phyloP scores from a whole-genome alignment of 495 filamentous ascomycete genomes.

The Neurospora hispaniola region DNA sequence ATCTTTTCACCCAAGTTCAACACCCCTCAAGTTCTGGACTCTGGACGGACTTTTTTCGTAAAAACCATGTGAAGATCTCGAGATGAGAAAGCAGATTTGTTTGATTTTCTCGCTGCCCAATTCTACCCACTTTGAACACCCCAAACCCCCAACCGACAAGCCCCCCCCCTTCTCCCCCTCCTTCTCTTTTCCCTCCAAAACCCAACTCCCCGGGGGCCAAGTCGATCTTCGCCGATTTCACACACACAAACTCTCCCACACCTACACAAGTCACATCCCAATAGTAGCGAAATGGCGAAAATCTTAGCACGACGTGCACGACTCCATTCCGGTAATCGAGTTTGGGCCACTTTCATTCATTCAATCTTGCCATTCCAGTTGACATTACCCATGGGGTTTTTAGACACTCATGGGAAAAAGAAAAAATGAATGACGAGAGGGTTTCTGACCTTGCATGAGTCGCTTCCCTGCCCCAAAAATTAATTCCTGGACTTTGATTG shows the following conservation, averaged over 20 bases:
- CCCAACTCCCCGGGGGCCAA: neutral
- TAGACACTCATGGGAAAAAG: neutral
- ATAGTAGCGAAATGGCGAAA: neutral
- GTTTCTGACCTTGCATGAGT: neutral
- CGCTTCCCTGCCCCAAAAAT: neutral
- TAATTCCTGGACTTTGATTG: neutral
- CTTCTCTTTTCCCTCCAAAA: neutral
- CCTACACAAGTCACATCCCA: neutral
- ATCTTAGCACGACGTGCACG: neutral
- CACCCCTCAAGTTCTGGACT: neutral
- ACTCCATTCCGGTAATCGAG: neutral
- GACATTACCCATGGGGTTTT: neutral
- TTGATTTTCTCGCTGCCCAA: neutral
- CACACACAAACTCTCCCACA: neutral
- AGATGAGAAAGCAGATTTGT: neutral
- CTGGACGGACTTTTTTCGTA: neutral
- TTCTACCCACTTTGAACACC: neutral
- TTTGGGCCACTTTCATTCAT: neutral
- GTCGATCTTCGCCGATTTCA: neutral
- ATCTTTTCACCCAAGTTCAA: neutral
- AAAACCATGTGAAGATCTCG: neutral
- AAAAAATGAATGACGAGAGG: neutral
- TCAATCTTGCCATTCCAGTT: neutral
- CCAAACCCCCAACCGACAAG: neutral
- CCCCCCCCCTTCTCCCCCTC: neutral